phyloP scores from a whole-genome alignment of 371 early-diverging fungal genomes.

The Apophysomyces ossiformis region DNA sequence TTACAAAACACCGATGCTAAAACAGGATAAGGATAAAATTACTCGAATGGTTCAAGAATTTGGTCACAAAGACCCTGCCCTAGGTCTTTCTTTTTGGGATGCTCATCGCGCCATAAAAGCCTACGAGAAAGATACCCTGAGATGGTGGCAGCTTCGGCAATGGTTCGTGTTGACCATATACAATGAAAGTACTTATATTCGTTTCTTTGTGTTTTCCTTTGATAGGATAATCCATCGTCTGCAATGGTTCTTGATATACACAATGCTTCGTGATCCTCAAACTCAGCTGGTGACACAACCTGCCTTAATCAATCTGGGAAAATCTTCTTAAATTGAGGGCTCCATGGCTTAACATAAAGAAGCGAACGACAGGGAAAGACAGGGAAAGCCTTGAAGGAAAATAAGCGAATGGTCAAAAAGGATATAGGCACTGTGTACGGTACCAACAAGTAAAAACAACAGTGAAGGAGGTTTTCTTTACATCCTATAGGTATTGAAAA shows the following conservation, averaged over 20 bases:
- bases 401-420: no score
- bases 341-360: no score
- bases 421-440: no score
- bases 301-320: constrained; percentile 21
- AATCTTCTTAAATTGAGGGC: no score
- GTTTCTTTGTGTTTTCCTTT: constrained; percentile 8
- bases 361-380: no score
- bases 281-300: constrained; percentile 39
- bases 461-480: no score
- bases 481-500: no score
- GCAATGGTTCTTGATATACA: constrained; percentile 48
- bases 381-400: no score
- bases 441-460: no score
- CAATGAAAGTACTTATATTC: neutral
- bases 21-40: constrained; percentile 23
- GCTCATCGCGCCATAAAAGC: constrained; percentile 39
- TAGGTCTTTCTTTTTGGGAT: constrained; percentile 45
- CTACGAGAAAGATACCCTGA: constrained; percentile 22
- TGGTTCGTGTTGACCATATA: constrained; percentile 19
- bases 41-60: constrained; percentile 25
- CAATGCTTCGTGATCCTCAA: constrained; percentile 48
- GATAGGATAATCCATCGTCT: constrained; percentile 41
- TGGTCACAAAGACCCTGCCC: constrained; percentile 19
- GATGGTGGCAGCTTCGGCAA: constrained; percentile 43
- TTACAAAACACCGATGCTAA: constrained; percentile 28